A percentile compares a stretch with the other conserved stretches of the same genome.
Evolutionary conservation across 1,284 basidiomycete species (phyloP).

Genomic region (Ceratorhiza oryzae-sativae): DNA sequence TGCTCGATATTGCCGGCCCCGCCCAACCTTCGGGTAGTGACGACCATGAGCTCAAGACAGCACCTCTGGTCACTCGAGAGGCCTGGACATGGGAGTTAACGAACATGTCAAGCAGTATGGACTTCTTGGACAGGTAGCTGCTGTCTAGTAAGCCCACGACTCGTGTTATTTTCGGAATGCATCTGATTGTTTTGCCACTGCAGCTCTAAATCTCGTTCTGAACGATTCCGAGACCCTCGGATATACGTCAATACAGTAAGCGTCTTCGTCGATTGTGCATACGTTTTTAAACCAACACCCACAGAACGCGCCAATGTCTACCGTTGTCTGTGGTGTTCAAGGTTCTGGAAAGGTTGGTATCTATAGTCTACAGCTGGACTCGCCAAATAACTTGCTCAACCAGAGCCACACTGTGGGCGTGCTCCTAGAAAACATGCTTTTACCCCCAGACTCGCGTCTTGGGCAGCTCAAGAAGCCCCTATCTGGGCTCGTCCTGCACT

Average conservation of each 20-base stretch:
- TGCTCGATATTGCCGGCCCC: constrained; percentile 22
- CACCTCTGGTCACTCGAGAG: constrained; percentile 51
- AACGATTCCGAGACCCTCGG: constrained; percentile 45
- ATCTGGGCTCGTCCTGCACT: constrained; percentile 69
- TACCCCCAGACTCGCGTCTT: constrained; percentile 57
- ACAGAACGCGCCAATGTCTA: constrained; percentile 69
- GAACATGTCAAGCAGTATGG: constrained; percentile 47
- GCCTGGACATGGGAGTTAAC: constrained; percentile 45
- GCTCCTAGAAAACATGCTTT: constrained; percentile 70
- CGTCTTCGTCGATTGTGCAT: not conserved
- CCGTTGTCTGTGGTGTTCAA: constrained; percentile 64
- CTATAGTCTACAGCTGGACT: not conserved
- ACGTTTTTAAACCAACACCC: not conserved
- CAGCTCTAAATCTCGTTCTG: constrained; percentile 42
- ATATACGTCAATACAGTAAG: constrained; percentile 52
- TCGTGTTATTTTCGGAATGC: not conserved
- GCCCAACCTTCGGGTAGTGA: constrained; percentile 32
- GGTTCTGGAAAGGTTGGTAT: constrained; percentile 67
- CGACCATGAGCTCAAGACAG: constrained; percentile 49
- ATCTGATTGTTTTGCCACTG: not conserved
- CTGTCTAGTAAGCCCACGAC: constrained; percentile 45
- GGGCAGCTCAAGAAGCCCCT: constrained; percentile 63
- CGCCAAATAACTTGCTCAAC: not conserved
- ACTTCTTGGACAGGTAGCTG: constrained; percentile 48
- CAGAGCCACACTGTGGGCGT: constrained; percentile 66